Evolutionary conservation across 345 rosid species (phyloP), one percentile per base, ranked within the genome.

Genomic region (Moricandia arvensis): DNA sequence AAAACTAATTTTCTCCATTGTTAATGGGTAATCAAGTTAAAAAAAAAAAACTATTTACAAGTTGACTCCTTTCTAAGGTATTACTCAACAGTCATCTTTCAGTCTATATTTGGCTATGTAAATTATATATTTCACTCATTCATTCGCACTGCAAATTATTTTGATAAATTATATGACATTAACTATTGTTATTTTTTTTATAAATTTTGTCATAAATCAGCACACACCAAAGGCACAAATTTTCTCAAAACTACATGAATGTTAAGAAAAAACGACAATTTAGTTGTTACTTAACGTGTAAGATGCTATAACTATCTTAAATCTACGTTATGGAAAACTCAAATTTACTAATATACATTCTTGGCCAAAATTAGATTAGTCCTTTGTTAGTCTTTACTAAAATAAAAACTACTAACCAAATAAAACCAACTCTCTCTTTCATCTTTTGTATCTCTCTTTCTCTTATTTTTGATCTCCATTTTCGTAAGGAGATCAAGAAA

Each of bases 371-470:
- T 65, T 71, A 77, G 63, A 71, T 47, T 34, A 38, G 34, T 45
- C 29, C 65, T 33, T 55, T 43, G 63, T 72, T 66, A 71, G 63
- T 35, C 47, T 77, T 72, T 71, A 31, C 80, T 77, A 77, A 71
- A 70, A 71, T 45, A 71, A 66, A 45, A 65, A 76, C 53, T 49
- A 34, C 68, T 26, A 65, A 49, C 45, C 33, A 77, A 66, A 66
- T 64, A 72, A 71, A 77, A 77, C 68, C 13, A 26, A 33, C 8
- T 63, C 49, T 71, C 35, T 71, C 58, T 66, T 47, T 47, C 16
- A 29, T 76, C 18, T 63, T 65, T 17, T 0, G 24, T 34, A 15
- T 73, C 35, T 77, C 33, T 77, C 31, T 63, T 26, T 63, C 6
- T 65, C 30, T 59, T 18, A 7, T 59, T 34, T 35, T 18, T 27